Evolutionary conservation across 306 rosid genomes (phyloP).

Genomic region (Abrus precatorius): DNA sequence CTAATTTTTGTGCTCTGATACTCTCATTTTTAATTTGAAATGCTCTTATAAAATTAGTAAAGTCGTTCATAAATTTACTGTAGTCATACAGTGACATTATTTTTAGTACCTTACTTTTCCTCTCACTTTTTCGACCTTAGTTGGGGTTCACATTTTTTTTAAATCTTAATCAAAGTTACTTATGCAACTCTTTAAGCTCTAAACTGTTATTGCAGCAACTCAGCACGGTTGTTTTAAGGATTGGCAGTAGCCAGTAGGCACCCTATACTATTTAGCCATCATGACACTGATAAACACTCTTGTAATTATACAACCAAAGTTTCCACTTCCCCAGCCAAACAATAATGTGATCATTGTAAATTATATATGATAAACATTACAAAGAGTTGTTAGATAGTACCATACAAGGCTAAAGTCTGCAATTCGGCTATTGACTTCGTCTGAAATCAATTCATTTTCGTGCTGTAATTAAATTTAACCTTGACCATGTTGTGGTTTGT

Average conservation of each 20-base stretch:
- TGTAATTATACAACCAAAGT: conserved; percentile 24
- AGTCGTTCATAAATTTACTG: neutral
- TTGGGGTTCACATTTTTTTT: too few species aligned
- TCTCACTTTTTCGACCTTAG: too few species aligned
- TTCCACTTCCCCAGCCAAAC: conserved; percentile 28
- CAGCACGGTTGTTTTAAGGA: neutral
- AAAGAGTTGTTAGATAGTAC: too few species aligned
- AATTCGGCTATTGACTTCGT: neutral
- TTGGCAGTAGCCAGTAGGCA: neutral
- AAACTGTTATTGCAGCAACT: neutral
- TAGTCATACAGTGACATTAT: too few species aligned
- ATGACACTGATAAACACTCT: neutral
- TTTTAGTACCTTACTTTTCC: too few species aligned
- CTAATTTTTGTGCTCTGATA: too few species aligned
- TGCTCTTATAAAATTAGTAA: neutral
- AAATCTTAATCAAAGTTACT: too few species aligned
- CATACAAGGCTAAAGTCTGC: conserved; percentile 4
- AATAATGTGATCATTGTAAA: too few species aligned
- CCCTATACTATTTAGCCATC: neutral
- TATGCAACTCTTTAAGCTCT: too few species aligned
- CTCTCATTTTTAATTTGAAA: neutral
- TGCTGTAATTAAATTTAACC: too few species aligned
- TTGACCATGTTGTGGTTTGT: neutral
- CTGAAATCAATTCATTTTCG: too few species aligned
- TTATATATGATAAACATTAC: too few species aligned